Evolutionary conservation across 2,329 filamentous ascomycete species (phyloP), one percentile per base, ranked within the genome.

Genomic region (Colletotrichum magnum): DNA sequence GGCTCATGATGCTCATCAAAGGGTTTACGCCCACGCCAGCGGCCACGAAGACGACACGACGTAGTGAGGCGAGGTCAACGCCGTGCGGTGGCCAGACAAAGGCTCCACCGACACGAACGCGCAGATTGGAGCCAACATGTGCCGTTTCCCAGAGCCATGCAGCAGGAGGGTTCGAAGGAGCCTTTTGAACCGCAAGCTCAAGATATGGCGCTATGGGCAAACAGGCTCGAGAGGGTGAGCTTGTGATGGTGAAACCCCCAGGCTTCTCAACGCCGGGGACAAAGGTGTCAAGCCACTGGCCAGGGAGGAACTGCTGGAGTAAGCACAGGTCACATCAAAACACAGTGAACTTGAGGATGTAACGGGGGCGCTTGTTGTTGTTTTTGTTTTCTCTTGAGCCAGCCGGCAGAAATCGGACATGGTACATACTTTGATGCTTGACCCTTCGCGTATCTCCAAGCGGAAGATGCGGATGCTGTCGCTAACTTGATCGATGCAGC

Each of bases 171-270:
- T 94, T 97, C 1, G 83, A 81, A 0, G 90, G 89, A 1, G 92
- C 92, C 36, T 86, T 83, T 75, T 96, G 93, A 24, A 97, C 87
- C 0, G 94, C 94, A 6, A 97, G 87, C 78, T 97, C 94, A 54
- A 97, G 80, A 78, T 91, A 93, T 0, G 81, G 79, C 10, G 58
- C 32, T 6, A 59, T 39, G 6, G 60, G 60, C 9, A 64, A 69
- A 24, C 79, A 70, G 3, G 88, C 86, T 63, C 85, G 81, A 50
- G 85, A 86, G 0, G 94, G 94, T 0, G 92, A 83, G 1, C 93
- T 96, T 6, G 94, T 95, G 72, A 97, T 92, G 50, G 94, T 97
- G 83, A 97, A 97, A 67, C 94, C 94, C 41, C 94, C 94, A 4
- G 93, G 90, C 77, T 92, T 90, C 51, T 86, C 75, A 52, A 93